Evolutionary conservation across 2,329 filamentous ascomycete species (phyloP).

Genomic region (Didymella pomorum): DNA sequence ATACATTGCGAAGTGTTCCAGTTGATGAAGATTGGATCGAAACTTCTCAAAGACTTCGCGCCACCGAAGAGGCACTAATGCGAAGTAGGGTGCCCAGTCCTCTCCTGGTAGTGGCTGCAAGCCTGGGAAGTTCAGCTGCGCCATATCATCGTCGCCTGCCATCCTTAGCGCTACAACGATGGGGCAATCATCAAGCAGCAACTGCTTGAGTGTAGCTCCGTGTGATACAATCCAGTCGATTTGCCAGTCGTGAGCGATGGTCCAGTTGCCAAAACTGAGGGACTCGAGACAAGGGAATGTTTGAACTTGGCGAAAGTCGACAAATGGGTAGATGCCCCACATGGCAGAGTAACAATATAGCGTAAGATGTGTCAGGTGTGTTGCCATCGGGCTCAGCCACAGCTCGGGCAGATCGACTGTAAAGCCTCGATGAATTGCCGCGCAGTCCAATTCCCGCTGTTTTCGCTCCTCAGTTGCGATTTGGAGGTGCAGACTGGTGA

Average conservation of each 20-base stretch:
- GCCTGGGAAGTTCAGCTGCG: not conserved
- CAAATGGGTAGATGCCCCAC: conserved; percentile 54
- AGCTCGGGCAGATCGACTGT: conserved; percentile 21
- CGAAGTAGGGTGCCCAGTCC: not conserved
- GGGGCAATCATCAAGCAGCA: conserved; percentile 57
- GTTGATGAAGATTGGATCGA: not conserved
- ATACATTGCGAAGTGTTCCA: not conserved
- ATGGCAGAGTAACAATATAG: conserved; percentile 43
- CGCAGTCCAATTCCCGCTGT: conserved; percentile 19
- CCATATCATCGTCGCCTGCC: not conserved
- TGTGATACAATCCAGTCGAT: conserved; percentile 57
- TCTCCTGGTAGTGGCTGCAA: not conserved
- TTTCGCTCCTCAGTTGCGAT: conserved; percentile 9
- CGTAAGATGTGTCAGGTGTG: conserved; percentile 39
- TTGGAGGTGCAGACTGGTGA: conserved; percentile 1
- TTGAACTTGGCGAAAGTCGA: conserved; percentile 46
- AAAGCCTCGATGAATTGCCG: conserved; percentile 29
- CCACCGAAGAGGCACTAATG: not conserved
- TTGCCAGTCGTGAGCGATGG: conserved; percentile 57
- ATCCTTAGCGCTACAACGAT: conserved; percentile 35
- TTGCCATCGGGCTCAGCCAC: conserved; percentile 33
- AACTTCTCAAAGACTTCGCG: not conserved
- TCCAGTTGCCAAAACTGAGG: conserved; percentile 52
- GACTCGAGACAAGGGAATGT: conserved; percentile 52
- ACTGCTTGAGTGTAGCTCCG: conserved; percentile 48